phyloP scores from a whole-genome alignment of 129 eudicot genomes.

The Pseudognaphalium luteoalbum region DNA sequence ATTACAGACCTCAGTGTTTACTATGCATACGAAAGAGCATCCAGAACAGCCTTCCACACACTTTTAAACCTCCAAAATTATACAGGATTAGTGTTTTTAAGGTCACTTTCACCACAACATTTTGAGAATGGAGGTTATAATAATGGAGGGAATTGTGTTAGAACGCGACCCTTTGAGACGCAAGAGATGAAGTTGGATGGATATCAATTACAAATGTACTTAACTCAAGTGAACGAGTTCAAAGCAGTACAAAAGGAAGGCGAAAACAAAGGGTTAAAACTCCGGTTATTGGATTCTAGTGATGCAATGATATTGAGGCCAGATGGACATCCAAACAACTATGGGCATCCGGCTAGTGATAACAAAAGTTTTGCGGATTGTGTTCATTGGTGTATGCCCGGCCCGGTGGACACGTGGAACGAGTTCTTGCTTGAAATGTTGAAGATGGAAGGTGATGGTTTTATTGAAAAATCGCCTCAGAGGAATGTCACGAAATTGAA shows the following conservation, averaged over 20 bases:
- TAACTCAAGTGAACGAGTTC: slow-evolving; percentile 54
- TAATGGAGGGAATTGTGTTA: slow-evolving; percentile 52
- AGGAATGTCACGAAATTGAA: slow-evolving; percentile 34
- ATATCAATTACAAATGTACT: slow-evolving; percentile 40
- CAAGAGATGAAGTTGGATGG: slow-evolving; percentile 50
- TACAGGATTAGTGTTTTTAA: slow-evolving; percentile 46
- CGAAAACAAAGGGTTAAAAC: slow-evolving; percentile 44
- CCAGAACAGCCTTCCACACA: slow-evolving; percentile 41
- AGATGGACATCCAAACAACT: slow-evolving; percentile 59
- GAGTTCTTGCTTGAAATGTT: slow-evolving; percentile 69
- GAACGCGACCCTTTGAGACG: slow-evolving; percentile 47
- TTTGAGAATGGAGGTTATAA: slow-evolving; percentile 61
- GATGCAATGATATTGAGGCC: slow-evolving; percentile 53
- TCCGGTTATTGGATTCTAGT: slow-evolving; percentile 52
- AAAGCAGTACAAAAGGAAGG: slow-evolving; percentile 53
- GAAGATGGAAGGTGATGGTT: slow-evolving; percentile 48
- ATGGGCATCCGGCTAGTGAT: slow-evolving; percentile 49
- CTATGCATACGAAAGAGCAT: slow-evolving; percentile 55
- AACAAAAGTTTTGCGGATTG: slow-evolving; percentile 45
- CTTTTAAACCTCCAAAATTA: slow-evolving; percentile 41
- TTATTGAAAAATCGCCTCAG: slow-evolving; percentile 26
- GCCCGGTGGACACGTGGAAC: slow-evolving; percentile 62
- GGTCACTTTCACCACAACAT: slow-evolving; percentile 61
- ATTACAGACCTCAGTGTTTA: slow-evolving; percentile 38
- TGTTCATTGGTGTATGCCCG: slow-evolving; percentile 66